phyloP scores from a whole-genome alignment of 345 rosid genomes.

The Cardamine chenopodiifolia region DNA sequence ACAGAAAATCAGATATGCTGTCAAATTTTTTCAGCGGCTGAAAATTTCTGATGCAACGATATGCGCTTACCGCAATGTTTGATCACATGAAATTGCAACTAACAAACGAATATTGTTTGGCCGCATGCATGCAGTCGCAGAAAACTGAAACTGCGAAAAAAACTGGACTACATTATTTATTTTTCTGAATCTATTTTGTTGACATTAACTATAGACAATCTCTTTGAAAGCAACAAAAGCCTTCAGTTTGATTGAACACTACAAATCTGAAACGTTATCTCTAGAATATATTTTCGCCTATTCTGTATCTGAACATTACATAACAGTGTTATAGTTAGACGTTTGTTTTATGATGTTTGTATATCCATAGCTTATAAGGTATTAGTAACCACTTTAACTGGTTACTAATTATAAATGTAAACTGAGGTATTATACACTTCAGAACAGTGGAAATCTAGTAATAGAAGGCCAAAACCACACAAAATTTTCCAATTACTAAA shows the following conservation, averaged over 20 bases:
- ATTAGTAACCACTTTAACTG: not conserved
- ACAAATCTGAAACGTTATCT: not conserved
- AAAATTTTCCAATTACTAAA: not conserved
- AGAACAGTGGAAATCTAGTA: not conserved
- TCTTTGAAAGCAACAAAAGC: no score
- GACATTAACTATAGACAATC: no score
- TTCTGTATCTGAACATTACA: not conserved
- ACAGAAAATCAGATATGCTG: no score
- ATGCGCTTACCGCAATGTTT: no score
- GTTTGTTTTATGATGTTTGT: not conserved
- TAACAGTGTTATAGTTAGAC: not conserved
- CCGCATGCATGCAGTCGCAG: no score
- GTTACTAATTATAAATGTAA: not conserved
- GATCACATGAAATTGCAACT: no score
- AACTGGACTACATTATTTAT: no score
- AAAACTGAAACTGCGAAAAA: no score
- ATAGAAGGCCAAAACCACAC: not conserved
- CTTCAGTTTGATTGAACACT: not conserved
- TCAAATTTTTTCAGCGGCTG: no score
- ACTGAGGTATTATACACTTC: not conserved
- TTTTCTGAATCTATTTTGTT: no score
- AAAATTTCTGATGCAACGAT: no score
- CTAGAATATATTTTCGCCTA: not conserved
- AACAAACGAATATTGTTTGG: no score
- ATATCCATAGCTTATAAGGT: not conserved